Evolutionary conservation across 176 grass and related monocot genomes (phyloP).

Genomic region (Calamus simplicifolius): DNA sequence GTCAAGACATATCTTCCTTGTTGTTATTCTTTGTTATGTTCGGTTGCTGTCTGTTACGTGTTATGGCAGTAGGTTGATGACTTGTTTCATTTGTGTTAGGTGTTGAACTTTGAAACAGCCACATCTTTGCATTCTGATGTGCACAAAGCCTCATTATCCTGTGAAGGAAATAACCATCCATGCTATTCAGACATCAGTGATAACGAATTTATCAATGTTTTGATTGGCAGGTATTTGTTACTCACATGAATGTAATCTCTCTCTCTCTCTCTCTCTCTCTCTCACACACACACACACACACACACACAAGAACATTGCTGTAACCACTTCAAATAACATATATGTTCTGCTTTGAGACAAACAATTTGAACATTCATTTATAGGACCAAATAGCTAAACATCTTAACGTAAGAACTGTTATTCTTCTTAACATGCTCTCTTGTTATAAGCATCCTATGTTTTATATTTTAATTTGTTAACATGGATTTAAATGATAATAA

Average conservation of each 20-base stretch:
- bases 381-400: too few species aligned
- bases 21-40: not conserved
- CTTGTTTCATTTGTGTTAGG: conserved; percentile 31
- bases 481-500: too few species aligned
- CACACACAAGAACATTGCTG: too few species aligned
- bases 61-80: not conserved
- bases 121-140: conserved; percentile 34
- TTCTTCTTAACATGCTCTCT: too few species aligned
- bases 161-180: conserved; percentile 37
- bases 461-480: too few species aligned
- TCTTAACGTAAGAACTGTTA: too few species aligned
- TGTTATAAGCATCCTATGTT: too few species aligned
- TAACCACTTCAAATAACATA: too few species aligned
- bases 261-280: not conserved
- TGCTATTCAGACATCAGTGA: conserved; percentile 39
- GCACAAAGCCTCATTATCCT: conserved; percentile 24
- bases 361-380: too few species aligned
- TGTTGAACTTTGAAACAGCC: conserved; percentile 38
- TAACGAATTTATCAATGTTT: conserved; percentile 48
- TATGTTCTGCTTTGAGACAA: too few species aligned
- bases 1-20: conserved; percentile 31
- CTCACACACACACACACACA: too few species aligned
- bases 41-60: not conserved
- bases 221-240: conserved; percentile 65
- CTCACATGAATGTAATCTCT: conserved; percentile 5